A percentile compares a stretch with the other conserved stretches of the same genome.
Evolutionary conservation across 495 filamentous ascomycete genomes (phyloP).

Genomic region (Tuber microsphaerosporum): DNA sequence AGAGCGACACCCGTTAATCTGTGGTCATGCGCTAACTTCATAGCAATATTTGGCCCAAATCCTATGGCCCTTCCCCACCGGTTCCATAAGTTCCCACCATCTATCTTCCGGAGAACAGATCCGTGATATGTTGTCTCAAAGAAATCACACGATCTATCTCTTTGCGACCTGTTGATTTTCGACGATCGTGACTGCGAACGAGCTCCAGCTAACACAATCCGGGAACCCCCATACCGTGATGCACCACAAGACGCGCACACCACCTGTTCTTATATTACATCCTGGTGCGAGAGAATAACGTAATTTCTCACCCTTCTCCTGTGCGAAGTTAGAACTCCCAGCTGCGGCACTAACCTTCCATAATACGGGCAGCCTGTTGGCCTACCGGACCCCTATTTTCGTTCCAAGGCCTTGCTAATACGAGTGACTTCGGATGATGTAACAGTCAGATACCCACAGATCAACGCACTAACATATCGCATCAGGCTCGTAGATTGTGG

Average conservation of each 20-base stretch:
- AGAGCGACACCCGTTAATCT: not conserved
- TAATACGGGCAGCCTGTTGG: not conserved
- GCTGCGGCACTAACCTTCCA: not conserved
- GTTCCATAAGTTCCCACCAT: not conserved
- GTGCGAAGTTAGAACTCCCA: not conserved
- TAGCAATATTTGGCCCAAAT: not conserved
- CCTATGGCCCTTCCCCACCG: not conserved
- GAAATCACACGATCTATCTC: not conserved
- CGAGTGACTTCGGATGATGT: conserved; percentile 1
- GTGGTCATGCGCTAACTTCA: not conserved
- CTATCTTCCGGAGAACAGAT: not conserved
- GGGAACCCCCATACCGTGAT: not conserved
- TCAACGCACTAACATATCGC: not conserved
- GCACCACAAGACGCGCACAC: not conserved
- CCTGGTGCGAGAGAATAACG: not conserved
- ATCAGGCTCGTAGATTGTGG: not conserved
- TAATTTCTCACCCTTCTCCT: not conserved
- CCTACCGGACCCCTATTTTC: not conserved
- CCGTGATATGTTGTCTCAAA: not conserved
- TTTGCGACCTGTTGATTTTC: conserved; percentile 1
- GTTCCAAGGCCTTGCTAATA: not conserved
- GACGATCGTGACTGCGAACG: not conserved
- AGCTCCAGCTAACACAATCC: not conserved
- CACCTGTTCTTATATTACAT: not conserved
- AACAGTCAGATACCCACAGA: not conserved